Evolutionary conservation across 306 rosid species (phyloP).

Genomic region (Quercus ilex): DNA sequence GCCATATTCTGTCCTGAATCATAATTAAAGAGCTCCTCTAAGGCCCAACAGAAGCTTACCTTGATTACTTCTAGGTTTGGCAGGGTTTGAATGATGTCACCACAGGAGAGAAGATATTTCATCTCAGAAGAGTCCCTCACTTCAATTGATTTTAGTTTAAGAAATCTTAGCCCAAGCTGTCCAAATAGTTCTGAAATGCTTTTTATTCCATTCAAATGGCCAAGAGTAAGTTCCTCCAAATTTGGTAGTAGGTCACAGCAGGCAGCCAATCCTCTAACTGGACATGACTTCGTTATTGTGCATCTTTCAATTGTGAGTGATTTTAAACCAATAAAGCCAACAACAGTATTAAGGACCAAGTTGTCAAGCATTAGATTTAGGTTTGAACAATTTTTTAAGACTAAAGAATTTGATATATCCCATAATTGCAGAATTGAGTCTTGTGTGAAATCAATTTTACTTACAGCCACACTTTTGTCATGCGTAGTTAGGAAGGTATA

Average conservation of each 20-base stretch:
- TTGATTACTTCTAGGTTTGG: slow-evolving; percentile 12
- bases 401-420: slow-evolving; percentile 2
- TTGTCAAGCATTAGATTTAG: not conserved
- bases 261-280: slow-evolving; percentile 8
- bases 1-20: not conserved
- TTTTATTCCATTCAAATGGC: not conserved
- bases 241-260: slow-evolving; percentile 3
- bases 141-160: not conserved
- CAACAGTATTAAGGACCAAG: not conserved
- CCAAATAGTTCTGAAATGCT: slow-evolving; percentile 16
- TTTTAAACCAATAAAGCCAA: not conserved
- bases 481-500: not conserved
- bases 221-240: slow-evolving; percentile 14
- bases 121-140: not conserved
- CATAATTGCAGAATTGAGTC: not conserved
- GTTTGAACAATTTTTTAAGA: not conserved
- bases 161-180: slow-evolving; percentile 9
- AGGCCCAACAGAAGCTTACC: not conserved
- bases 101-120: not conserved
- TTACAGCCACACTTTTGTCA: not conserved
- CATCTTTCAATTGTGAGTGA: not conserved
- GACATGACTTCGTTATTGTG: no score
- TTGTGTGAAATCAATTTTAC: slow-evolving; percentile 14
- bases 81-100: not conserved
- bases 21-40: slow-evolving; percentile 7